phyloP scores from a whole-genome alignment of 768 basidiomycete species.

The Imleria badia region DNA sequence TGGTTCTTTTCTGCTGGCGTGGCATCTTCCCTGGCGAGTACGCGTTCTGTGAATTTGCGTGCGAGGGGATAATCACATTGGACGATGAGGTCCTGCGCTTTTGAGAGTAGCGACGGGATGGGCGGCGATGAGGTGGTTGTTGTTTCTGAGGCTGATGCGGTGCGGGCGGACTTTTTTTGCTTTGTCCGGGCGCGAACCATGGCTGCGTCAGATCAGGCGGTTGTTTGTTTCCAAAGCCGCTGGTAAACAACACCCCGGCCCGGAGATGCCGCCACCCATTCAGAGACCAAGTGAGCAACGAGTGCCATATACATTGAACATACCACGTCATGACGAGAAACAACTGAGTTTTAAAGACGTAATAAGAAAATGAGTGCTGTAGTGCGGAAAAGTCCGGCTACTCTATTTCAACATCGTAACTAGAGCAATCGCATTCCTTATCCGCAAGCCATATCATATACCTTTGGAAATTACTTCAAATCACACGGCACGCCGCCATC shows the following conservation, averaged over 20 bases:
- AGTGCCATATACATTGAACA: no score
- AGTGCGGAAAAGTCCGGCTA: no score
- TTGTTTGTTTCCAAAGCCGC: slow-evolving; percentile 20
- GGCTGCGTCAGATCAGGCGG: not conserved
- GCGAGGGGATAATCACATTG: slow-evolving; percentile 88
- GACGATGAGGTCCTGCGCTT: slow-evolving; percentile 76
- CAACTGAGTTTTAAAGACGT: no score
- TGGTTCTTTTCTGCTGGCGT: slow-evolving; percentile 51
- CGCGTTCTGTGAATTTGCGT: slow-evolving; percentile 63
- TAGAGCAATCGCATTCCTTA: no score
- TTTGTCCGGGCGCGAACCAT: slow-evolving; percentile 61
- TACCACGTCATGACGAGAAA: no score
- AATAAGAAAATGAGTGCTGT: no score
- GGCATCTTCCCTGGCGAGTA: slow-evolving; percentile 55
- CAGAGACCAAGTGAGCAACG: no score
- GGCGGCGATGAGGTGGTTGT: slow-evolving; percentile 38
- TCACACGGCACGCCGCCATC: not conserved
- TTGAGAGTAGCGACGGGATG: slow-evolving; percentile 60
- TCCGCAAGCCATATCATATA: no score
- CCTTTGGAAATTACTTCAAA: no score
- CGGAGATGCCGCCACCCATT: not conserved
- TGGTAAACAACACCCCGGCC: slow-evolving; percentile 9
- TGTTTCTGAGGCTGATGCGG: slow-evolving; percentile 8
- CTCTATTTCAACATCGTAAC: no score
- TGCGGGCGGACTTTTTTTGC: slow-evolving; percentile 28